These are phyloP conservation scores for Phylloporus sp. DNA, from an alignment of 768 basidiomycete species.

Conservation along the genomic window DNA sequence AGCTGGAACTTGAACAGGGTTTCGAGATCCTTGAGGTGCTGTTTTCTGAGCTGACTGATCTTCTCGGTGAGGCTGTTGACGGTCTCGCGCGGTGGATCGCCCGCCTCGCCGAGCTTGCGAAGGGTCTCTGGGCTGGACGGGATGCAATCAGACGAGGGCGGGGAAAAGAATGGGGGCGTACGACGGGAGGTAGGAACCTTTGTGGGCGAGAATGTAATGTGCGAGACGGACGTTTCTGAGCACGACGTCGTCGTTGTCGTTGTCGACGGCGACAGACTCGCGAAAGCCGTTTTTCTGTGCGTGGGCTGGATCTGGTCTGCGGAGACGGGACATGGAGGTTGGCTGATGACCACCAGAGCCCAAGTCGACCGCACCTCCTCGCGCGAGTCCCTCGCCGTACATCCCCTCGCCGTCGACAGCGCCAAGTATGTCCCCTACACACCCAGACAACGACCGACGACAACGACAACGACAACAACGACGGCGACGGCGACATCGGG, in stretches of 20 bases:
- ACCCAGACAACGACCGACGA: slow-evolving; percentile 58
- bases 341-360: slow-evolving; percentile 32
- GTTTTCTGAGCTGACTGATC: slow-evolving; percentile 27
- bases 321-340: slow-evolving; percentile 5
- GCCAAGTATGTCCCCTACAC: slow-evolving; percentile 73
- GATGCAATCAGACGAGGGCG: background rate
- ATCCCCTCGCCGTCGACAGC: slow-evolving; percentile 50
- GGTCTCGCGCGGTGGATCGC: slow-evolving; percentile 19
- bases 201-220: slow-evolving; percentile 38
- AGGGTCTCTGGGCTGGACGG: slow-evolving; percentile 17
- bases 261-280: slow-evolving; percentile 15
- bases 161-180: slow-evolving; percentile 16
- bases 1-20: slow-evolving; percentile 28
- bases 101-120: slow-evolving; percentile 19
- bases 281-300: slow-evolving; percentile 22
- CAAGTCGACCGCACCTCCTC: slow-evolving; percentile 40
- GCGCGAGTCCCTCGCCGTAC: slow-evolving; percentile 54
- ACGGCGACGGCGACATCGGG: slow-evolving; percentile 38
- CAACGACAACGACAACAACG: slow-evolving; percentile 47
- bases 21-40: slow-evolving; percentile 30
- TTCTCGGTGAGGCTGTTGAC: slow-evolving; percentile 23
- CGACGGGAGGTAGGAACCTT: slow-evolving; percentile 38
- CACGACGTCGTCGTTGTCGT: slow-evolving; percentile 18
- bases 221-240: slow-evolving; percentile 34
- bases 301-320: slow-evolving; percentile 10